Percentiles rank a stretch among this genome's conserved stretches.
phyloP scores from a whole-genome alignment of 371 early-diverging fungal species.

The Rhizomucor pusillus region DNA sequence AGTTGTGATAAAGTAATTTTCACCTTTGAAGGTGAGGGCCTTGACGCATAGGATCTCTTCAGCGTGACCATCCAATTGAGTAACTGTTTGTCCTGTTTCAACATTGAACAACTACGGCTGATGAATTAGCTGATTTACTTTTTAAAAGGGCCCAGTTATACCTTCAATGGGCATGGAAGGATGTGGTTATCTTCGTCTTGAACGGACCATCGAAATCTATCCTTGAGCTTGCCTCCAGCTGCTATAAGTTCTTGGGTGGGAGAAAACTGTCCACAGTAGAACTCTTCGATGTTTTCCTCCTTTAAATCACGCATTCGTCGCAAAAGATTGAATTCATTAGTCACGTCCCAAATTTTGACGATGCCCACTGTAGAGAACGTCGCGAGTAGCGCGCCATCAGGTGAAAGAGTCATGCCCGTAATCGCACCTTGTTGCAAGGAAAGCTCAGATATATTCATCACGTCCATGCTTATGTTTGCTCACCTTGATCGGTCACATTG shows the following conservation, averaged over 20 bases:
- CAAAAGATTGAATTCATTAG: slow-evolving; percentile 57
- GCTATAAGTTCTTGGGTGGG: slow-evolving; percentile 18
- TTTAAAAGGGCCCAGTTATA: no score
- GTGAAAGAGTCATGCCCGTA: slow-evolving; percentile 74
- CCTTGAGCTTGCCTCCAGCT: slow-evolving; percentile 64
- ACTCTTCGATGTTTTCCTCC: slow-evolving; percentile 88
- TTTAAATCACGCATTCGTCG: slow-evolving; percentile 72
- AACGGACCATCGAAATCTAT: slow-evolving; percentile 80
- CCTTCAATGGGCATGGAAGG: slow-evolving; percentile 84
- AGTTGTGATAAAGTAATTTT: slow-evolving; percentile 78
- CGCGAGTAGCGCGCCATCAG: slow-evolving; percentile 79
- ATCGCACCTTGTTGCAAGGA: slow-evolving; percentile 47
- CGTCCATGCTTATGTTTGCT: neutral
- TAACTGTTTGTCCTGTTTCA: slow-evolving; percentile 64
- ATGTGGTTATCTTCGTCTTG: slow-evolving; percentile 91
- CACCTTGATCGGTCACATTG: slow-evolving; percentile 36
- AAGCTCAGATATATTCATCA: neutral
- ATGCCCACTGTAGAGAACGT: slow-evolving; percentile 81
- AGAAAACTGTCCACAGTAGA: slow-evolving; percentile 77
- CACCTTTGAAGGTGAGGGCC: slow-evolving; percentile 65
- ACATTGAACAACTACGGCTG: slow-evolving; percentile 68
- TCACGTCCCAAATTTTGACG: slow-evolving; percentile 78
- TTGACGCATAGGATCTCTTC: slow-evolving; percentile 89
- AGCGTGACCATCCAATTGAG: slow-evolving; percentile 72
- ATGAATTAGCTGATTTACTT: no score